A percentile compares a stretch with the other conserved stretches of the same genome.
Conservation (phyloP, 1,139 yeast species). For the Saccharomyces pastorianus region DNA sequence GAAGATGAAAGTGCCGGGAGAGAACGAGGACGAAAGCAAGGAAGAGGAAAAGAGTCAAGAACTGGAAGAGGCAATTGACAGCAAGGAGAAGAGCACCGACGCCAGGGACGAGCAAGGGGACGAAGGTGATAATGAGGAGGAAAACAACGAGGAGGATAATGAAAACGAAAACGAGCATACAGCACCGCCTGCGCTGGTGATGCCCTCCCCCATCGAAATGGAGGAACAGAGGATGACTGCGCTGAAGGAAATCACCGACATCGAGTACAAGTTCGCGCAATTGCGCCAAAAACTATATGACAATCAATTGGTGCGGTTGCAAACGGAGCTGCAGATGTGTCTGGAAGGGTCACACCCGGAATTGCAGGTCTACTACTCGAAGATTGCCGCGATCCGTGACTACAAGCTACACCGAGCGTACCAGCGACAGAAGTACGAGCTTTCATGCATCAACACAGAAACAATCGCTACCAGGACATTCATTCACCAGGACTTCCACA, state of each 20-base stretch:
- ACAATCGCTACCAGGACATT: slow-evolving; percentile 73
- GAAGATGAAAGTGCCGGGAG: not conserved
- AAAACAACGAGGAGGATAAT: slow-evolving; percentile 9
- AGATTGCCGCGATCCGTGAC: slow-evolving; percentile 63
- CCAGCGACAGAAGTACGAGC: slow-evolving; percentile 60
- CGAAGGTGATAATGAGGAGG: slow-evolving; percentile 8
- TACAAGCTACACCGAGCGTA: slow-evolving; percentile 62
- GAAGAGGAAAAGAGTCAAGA: slow-evolving; percentile 15
- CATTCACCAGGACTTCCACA: slow-evolving; percentile 77
- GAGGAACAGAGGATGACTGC: slow-evolving; percentile 39
- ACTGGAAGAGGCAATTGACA: slow-evolving; percentile 4
- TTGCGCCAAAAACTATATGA: slow-evolving; percentile 71
- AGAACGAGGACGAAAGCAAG: slow-evolving; percentile 5
- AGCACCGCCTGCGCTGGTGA: slow-evolving; percentile 19
- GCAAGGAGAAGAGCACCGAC: slow-evolving; percentile 5
- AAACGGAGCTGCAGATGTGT: slow-evolving; percentile 80
- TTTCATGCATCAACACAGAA: slow-evolving; percentile 70
- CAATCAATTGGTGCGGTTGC: slow-evolving; percentile 64
- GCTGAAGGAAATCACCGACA: slow-evolving; percentile 55
- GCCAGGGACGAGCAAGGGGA: slow-evolving; percentile 14
- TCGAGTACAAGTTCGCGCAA: slow-evolving; percentile 79
- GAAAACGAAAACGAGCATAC: slow-evolving; percentile 15
- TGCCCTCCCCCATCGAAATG: slow-evolving; percentile 30
- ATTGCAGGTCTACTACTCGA: slow-evolving; percentile 52
- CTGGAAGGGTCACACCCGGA: slow-evolving; percentile 90